Evolutionary conservation across 257 asterid genomes (phyloP).

Genomic region (Cinchona pubescens): DNA sequence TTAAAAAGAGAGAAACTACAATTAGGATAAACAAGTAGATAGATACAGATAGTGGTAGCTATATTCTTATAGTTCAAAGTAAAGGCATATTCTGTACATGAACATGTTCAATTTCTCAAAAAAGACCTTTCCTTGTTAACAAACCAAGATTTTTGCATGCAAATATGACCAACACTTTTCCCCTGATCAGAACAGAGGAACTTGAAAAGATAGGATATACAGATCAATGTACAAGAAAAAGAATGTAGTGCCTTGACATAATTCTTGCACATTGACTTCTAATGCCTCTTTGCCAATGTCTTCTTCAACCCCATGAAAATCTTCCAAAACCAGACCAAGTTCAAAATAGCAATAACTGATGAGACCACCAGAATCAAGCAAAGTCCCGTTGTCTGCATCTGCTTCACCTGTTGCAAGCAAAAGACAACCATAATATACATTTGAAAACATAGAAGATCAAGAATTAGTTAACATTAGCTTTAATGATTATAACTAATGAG

Average conservation of each 20-base stretch:
- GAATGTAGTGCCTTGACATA: not conserved
- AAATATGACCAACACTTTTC: too few relatives aligned
- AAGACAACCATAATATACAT: not conserved
- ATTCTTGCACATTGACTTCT: not conserved
- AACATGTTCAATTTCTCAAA: not conserved
- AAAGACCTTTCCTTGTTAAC: not conserved
- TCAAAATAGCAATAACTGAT: constrained; percentile 47
- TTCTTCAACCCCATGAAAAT: constrained; percentile 60
- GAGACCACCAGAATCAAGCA: constrained; percentile 41
- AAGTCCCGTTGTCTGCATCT: constrained; percentile 43
- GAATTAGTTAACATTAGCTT: not conserved
- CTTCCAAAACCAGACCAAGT: constrained; percentile 67
- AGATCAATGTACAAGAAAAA: too few relatives aligned
- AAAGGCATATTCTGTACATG: not conserved
- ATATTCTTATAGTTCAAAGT: not conserved
- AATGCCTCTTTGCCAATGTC: constrained; percentile 59
- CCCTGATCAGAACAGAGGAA: not conserved
- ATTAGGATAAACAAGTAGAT: too few relatives aligned
- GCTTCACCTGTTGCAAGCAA: constrained; percentile 45
- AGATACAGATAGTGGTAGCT: not conserved
- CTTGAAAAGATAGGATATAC: not conserved
- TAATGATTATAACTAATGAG: not conserved
- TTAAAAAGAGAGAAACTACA: too few relatives aligned
- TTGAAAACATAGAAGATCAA: not conserved
- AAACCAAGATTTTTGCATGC: not conserved